Evolutionary conservation across 768 basidiomycete species (phyloP).

Genomic region (Gyrodon lividus): DNA sequence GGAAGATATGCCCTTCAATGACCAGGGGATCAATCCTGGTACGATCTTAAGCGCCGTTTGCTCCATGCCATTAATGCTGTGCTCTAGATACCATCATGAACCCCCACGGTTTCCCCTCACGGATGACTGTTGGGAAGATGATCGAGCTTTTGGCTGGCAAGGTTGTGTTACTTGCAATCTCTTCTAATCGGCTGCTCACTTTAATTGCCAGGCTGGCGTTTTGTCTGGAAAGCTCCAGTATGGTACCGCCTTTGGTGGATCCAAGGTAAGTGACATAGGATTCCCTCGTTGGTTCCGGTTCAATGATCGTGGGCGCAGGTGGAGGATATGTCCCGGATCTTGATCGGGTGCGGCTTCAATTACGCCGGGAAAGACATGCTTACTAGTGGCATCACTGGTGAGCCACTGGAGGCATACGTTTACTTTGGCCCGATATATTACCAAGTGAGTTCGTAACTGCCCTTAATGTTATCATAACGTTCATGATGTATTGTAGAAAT

Average conservation of each 20-base stretch:
- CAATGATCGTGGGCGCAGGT: slow-evolving; percentile 48
- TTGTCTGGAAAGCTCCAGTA: slow-evolving; percentile 86
- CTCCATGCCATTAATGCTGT: slow-evolving; percentile 12
- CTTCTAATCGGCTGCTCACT: slow-evolving; percentile 3
- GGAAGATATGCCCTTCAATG: slow-evolving; percentile 99
- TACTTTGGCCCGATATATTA: slow-evolving; percentile 99
- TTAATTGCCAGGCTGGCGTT: slow-evolving; percentile 72
- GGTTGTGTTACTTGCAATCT: slow-evolving; percentile 37
- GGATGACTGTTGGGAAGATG: slow-evolving; percentile 99
- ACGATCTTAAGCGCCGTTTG: slow-evolving; percentile 19
- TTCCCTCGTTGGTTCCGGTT: slow-evolving; percentile 6
- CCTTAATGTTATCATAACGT: slow-evolving; percentile 3
- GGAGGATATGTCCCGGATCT: slow-evolving; percentile 96
- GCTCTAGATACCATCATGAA: slow-evolving; percentile 97
- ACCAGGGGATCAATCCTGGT: slow-evolving; percentile 94
- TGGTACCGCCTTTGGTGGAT: slow-evolving; percentile 96
- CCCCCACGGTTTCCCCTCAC: slow-evolving; percentile 98
- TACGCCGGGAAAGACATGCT: slow-evolving; percentile 99
- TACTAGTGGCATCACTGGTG: slow-evolving; percentile 96
- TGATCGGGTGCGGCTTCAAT: slow-evolving; percentile 93
- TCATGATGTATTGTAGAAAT: slow-evolving; percentile 57
- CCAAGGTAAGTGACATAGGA: slow-evolving; percentile 58
- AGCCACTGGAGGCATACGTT: slow-evolving; percentile 93
- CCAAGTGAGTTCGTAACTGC: slow-evolving; percentile 54
- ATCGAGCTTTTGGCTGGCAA: slow-evolving; percentile 96